Evolutionary conservation across 2,329 filamentous ascomycete species (phyloP).

Genomic region (Pseudogymnoascus sp.): DNA sequence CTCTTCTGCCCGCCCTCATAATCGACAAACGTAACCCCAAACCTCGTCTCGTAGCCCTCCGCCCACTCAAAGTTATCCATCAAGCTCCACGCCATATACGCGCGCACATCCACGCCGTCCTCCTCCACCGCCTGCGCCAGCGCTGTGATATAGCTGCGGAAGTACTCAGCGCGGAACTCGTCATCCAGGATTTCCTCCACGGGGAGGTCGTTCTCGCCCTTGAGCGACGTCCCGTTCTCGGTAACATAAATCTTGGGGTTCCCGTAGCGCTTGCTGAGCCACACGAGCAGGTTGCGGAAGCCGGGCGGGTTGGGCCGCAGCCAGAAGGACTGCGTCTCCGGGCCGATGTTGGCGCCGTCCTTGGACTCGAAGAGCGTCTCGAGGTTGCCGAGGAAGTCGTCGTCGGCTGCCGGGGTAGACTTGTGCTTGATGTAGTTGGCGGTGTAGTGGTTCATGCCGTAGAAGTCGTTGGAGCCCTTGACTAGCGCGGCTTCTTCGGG

Average conservation of each 20-base stretch:
- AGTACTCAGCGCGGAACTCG: slow-evolving; percentile 75
- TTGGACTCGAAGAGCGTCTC: slow-evolving; percentile 66
- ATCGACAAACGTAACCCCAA: slow-evolving; percentile 77
- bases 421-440: slow-evolving; percentile 78
- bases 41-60: slow-evolving; percentile 82
- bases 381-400: slow-evolving; percentile 69
- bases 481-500: slow-evolving; percentile 65
- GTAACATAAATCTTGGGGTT: slow-evolving; percentile 77
- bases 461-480: slow-evolving; percentile 83
- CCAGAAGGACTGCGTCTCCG: slow-evolving; percentile 77
- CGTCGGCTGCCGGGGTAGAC: slow-evolving; percentile 46
- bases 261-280: slow-evolving; percentile 69
- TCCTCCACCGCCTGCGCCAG: slow-evolving; percentile 62
- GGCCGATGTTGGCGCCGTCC: slow-evolving; percentile 63
- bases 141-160: slow-evolving; percentile 65
- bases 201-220: slow-evolving; percentile 70
- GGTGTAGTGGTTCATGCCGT: slow-evolving; percentile 92
- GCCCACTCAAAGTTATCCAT: slow-evolving; percentile 56
- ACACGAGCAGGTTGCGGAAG: slow-evolving; percentile 68
- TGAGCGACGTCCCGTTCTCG: slow-evolving; percentile 79
- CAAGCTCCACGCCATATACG: slow-evolving; percentile 80
- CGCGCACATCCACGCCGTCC: slow-evolving; percentile 70
- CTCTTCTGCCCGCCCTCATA: slow-evolving; percentile 72
- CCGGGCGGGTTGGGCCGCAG: slow-evolving; percentile 66
- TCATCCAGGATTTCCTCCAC: slow-evolving; percentile 67